Conservation (phyloP, 768 basidiomycete genomes). For the Imleria badia region DNA sequence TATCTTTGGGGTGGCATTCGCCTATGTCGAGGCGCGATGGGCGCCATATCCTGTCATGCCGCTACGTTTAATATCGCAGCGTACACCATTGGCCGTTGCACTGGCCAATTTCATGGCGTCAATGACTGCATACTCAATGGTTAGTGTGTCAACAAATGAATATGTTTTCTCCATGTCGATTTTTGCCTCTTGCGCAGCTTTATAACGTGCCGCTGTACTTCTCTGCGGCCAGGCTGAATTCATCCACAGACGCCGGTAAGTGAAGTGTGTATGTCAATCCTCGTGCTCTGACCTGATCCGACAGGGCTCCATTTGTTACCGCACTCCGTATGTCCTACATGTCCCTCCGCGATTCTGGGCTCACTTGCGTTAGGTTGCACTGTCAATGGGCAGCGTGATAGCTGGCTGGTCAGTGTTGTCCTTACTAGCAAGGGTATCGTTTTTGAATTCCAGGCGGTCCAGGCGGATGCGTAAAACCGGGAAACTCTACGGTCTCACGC, state of each 20-base stretch:
- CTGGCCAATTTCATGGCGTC: conserved; percentile 76
- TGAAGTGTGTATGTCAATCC: not conserved
- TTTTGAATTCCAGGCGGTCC: conserved; percentile 13
- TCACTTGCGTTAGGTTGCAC: conserved; percentile 54
- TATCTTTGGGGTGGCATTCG: conserved; percentile 57
- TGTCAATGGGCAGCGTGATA: conserved; percentile 81
- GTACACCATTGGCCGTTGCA: conserved; percentile 82
- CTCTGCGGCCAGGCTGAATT: conserved; percentile 70
- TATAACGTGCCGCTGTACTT: conserved; percentile 93
- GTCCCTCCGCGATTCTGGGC: conserved; percentile 7
- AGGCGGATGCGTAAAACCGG: conserved; percentile 89
- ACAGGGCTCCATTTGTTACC: conserved; percentile 84
- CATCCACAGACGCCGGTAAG: conserved; percentile 71
- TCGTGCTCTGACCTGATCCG: conserved; percentile 10
- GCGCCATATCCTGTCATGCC: conserved; percentile 91
- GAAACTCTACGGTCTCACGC: conserved; percentile 75
- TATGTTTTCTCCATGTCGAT: conserved; percentile 1
- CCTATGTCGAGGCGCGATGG: conserved; percentile 76
- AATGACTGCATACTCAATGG: conserved; percentile 80
- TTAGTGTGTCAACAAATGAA: conserved; percentile 28
- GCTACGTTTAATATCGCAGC: conserved; percentile 67
- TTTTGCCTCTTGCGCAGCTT: conserved; percentile 42
- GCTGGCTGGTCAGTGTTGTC: conserved; percentile 70
- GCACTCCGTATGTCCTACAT: conserved; percentile 64
- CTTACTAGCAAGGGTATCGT: not conserved